Base-by-base conservation (phyloP, 2,329 filamentous ascomycete species). In the Phaeomoniella chlamydospora region DNA sequence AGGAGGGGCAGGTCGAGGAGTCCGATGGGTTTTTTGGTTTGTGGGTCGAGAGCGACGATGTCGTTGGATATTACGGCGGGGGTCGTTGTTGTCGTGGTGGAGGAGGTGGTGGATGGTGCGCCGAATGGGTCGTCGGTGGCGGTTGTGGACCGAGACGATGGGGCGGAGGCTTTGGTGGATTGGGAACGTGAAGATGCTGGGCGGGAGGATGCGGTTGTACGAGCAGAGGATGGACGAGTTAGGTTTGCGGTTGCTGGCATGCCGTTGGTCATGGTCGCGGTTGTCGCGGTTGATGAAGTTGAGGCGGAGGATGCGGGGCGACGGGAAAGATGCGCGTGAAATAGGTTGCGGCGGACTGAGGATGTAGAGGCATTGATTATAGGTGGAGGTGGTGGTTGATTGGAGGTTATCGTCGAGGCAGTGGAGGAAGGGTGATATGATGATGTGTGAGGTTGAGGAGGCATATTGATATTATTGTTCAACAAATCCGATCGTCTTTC, bases 341-440 rank as follows among this genome's bases (percentile, higher is more conserved):
- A 64, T 16, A 64, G 52, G 38, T 60, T 64, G 31, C 59, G 57
- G 36, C 61, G 58, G 33, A 63, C 54, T 14, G 56, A 58, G 12
- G 47, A 37, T 18, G 43, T 34, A 5, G 38, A 34, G n/a, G 34
- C 37, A 32, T 5, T 31, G 29, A 10, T 32, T 32, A 35, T 31
- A 33, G 18, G 34, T 13, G 26, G 18, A 18, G 32, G 43, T 32
- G 31, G 18, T 18, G 40, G 26, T 9, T 3, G 33, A 33, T 29
- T 38, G 37, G 11, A 9, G 4, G 32, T 15, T 6, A 17, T 12
- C 14, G 15, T 9, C 9, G 30, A 26, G 9, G 22, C 22, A 9
- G 22, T 26, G 9, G 22, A 9, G 22, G 9, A 6, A 26, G n/a
- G n/a, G n/a, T n/a, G n/a, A n/a, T n/a, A n/a, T n/a, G n/a, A n/a